Evolutionary conservation across 148 eudicot species (phyloP).

Genomic region (Pouteria glomerata): DNA sequence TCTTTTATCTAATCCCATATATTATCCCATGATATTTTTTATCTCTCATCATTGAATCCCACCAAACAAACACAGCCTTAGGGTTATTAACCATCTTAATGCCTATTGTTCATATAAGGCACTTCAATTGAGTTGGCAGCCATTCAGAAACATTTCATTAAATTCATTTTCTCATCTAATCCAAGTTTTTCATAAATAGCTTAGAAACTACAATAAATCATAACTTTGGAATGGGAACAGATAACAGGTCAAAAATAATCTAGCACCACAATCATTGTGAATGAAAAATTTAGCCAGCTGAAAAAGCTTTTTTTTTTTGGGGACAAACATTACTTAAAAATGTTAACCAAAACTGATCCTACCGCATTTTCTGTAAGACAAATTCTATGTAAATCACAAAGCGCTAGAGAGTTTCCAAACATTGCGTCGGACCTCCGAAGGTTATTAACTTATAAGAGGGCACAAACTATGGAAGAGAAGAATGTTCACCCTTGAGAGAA

Average conservation of each 20-base stretch:
- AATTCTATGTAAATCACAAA: not conserved
- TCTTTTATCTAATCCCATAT: too few species aligned
- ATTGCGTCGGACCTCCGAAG: not conserved
- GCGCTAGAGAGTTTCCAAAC: not conserved
- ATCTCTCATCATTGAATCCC: too few species aligned
- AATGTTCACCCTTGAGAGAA: conserved; percentile 78
- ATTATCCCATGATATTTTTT: too few species aligned
- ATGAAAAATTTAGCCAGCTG: not conserved
- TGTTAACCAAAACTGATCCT: too few species aligned
- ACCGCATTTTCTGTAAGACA: not conserved
- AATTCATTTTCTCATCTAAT: not conserved
- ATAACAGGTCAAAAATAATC: too few species aligned
- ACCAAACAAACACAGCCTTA: too few species aligned
- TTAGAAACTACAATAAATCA: not conserved
- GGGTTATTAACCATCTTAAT: too few species aligned
- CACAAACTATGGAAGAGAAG: not conserved
- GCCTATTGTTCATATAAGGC: too few species aligned
- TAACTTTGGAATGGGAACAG: too few species aligned
- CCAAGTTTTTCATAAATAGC: not conserved
- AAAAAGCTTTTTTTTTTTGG: too few species aligned
- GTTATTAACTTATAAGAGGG: too few species aligned
- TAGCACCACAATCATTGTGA: not conserved
- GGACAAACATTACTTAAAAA: too few species aligned
- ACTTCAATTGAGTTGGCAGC: not conserved
- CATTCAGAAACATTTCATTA: not conserved